Evolutionary conservation across 225 moss, liverwort and hornwort genomes (phyloP), one percentile per base, ranked within the genome.

Genomic region (Neckera pumila): DNA sequence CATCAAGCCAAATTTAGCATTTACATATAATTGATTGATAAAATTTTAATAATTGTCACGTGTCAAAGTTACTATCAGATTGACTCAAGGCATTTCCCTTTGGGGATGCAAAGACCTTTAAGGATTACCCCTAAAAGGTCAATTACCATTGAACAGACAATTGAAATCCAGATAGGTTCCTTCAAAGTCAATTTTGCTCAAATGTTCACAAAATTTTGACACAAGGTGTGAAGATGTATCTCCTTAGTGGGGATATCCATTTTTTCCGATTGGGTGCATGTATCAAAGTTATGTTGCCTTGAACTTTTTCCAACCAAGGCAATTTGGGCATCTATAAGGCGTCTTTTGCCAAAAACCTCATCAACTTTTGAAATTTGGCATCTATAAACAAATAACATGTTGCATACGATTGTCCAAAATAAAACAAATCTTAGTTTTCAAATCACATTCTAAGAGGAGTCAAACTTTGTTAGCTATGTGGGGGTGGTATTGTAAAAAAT

Each of bases 261-360:
- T 16, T 36, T n/a, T 38, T 4, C 1, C 1, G 0, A 23, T 23
- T 23, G 2, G 13, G 2, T 38, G 20, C 11, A 3, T 1, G 11
- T 0, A 12, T 69, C 4, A 69, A 69, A 69, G 2, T 69, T 23
- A 22, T 67, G 3, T 1, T 67, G 2, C 11, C 21, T 1, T 36
- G 1, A 65, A 18, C 10, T 2, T 62, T 62, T 62, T 62, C 4
- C 5, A 30, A 4, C 31, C 2, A 2, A 26, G 8, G 4, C 16
- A 63, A 33, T 33, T 64, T 64, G 4, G 2, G 17, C 9, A 34
- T 17, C 63, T 63, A 31, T 63, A 23, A 1, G 1, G 4, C 23
- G 23, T 23, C 27, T 60, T 60, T 60, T 64, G 34, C 19, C 36
- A 34, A 65, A 34, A 36, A 5, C 5, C 10, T 65, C 36, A 18